Percentiles rank a stretch among this genome's conserved stretches.
These are phyloP conservation scores for Salvia splendens DNA, from an alignment of 257 asterid genomes.

Conservation along the genomic window DNA sequence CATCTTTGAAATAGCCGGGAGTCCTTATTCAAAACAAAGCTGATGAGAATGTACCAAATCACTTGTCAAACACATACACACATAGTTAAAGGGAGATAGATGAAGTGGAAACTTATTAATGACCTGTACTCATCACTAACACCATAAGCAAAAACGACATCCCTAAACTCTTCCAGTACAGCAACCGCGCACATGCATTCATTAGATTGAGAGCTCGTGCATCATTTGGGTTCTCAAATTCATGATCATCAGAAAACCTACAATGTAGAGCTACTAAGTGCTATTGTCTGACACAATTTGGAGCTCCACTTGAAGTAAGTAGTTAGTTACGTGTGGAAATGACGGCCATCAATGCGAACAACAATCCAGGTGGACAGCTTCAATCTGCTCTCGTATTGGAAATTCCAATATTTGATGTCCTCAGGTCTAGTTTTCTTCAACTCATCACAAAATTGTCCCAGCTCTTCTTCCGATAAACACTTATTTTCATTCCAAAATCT, in stretches of 20 bases:
- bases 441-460: slow-evolving; percentile 59
- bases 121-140: slow-evolving; percentile 93
- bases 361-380: slow-evolving; percentile 76
- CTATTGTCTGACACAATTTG: not conserved
- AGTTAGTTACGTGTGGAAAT: slow-evolving; percentile 69
- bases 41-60: slow-evolving; percentile 36
- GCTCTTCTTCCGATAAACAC: slow-evolving; percentile 48
- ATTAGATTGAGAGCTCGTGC: slow-evolving; percentile 76
- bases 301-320: not conserved
- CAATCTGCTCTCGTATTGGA: slow-evolving; percentile 59
- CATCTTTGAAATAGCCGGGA: slow-evolving; percentile 65
- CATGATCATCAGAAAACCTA: slow-evolving; percentile 76
- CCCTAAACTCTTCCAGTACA: slow-evolving; percentile 70
- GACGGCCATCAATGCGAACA: slow-evolving; percentile 88
- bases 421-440: slow-evolving; percentile 54
- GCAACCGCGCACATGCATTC: slow-evolving; percentile 82
- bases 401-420: slow-evolving; percentile 50
- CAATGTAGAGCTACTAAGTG: slow-evolving; percentile 9
- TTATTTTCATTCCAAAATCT: slow-evolving; percentile 65
- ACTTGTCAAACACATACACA: slow-evolving; percentile 20
- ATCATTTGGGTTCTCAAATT: slow-evolving; percentile 90
- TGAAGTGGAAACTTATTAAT: slow-evolving; percentile 21
- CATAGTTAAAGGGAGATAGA: slow-evolving; percentile 16
- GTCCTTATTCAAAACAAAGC: slow-evolving; percentile 83
- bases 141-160: slow-evolving; percentile 82